A percentile compares a stretch with the other conserved stretches of the same genome.
These are phyloP conservation scores for Talaromyces stipitatus DNA, from an alignment of 495 filamentous ascomycete genomes.

Conservation along the genomic window DNA sequence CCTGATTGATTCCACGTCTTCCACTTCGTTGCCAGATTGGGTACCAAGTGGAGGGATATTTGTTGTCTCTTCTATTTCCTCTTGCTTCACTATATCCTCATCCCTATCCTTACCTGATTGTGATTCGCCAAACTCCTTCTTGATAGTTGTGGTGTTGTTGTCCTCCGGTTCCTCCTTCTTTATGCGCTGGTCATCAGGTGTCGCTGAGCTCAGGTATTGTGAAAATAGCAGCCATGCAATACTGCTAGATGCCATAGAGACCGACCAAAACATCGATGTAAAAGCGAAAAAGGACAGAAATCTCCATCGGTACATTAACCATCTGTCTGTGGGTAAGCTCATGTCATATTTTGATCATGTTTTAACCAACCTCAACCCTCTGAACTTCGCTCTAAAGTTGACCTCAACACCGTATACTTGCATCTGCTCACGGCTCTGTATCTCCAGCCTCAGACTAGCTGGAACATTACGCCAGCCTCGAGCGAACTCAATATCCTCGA, in stretches of 20 bases:
- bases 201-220: slow-evolving; percentile 17
- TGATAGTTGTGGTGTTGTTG: not conserved
- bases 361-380: slow-evolving; percentile 52
- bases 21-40: not conserved
- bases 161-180: not conserved
- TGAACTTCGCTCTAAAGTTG: slow-evolving; percentile 61
- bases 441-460: slow-evolving; percentile 49
- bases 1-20: not conserved
- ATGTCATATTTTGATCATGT: not conserved
- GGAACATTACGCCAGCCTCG: slow-evolving; percentile 51
- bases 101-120: not conserved
- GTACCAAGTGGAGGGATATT: slow-evolving; percentile 3
- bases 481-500: slow-evolving; percentile 60
- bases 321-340: slow-evolving; percentile 29
- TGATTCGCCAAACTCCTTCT: not conserved
- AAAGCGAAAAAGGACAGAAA: slow-evolving; percentile 59
- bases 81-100: not conserved
- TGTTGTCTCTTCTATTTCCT: slow-evolving; percentile 4
- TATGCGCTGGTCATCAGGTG: not conserved
- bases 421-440: slow-evolving; percentile 57
- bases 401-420: slow-evolving; percentile 68
- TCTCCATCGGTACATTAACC: slow-evolving; percentile 79
- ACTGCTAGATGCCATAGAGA: slow-evolving; percentile 54
- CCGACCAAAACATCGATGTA: slow-evolving; percentile 63
- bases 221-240: slow-evolving; percentile 50